A percentile compares a stretch with the other conserved stretches of the same genome.
Evolutionary conservation across 2,329 filamentous ascomycete genomes (phyloP).

Genomic region (Fusarium marasasianum): DNA sequence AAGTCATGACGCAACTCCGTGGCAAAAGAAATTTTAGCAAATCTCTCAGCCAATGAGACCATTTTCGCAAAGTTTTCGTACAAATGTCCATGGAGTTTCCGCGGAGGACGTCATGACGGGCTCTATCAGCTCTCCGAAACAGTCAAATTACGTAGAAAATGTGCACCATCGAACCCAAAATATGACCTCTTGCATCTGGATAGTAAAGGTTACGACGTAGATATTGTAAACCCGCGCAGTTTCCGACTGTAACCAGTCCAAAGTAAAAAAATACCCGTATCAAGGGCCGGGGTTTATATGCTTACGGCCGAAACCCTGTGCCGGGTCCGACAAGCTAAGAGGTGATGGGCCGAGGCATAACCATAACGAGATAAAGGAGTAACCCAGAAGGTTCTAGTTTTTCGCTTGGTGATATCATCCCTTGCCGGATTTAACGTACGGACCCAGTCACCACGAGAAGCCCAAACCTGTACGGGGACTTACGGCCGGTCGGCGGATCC

Average conservation of each 20-base stretch:
- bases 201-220: background rate
- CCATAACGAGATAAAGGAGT: background rate
- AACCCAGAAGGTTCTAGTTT: constrained; percentile 9
- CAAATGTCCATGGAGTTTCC: constrained; percentile 7
- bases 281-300: constrained; percentile 10
- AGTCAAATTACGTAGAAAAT: background rate
- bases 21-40: background rate
- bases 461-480: constrained; percentile 6
- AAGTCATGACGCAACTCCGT: constrained; percentile 14
- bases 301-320: constrained; percentile 27
- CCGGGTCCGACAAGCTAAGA: constrained; percentile 21
- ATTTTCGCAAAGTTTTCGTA: constrained; percentile 16
- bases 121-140: background rate
- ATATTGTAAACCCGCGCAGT: background rate
- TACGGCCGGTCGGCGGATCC: constrained; percentile 24
- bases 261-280: background rate
- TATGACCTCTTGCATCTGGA: background rate
- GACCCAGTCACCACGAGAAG: constrained; percentile 8
- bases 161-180: background rate
- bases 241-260: background rate
- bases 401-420: constrained; percentile 24
- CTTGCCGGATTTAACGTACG: constrained; percentile 8
- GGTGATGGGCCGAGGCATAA: constrained; percentile 20
- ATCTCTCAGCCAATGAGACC: background rate
- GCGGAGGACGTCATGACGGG: background rate